A percentile compares a stretch with the other conserved stretches of the same genome.
Conservation (phyloP, 2,329 filamentous ascomycete genomes). For the Paecilomyces sp. region DNA sequence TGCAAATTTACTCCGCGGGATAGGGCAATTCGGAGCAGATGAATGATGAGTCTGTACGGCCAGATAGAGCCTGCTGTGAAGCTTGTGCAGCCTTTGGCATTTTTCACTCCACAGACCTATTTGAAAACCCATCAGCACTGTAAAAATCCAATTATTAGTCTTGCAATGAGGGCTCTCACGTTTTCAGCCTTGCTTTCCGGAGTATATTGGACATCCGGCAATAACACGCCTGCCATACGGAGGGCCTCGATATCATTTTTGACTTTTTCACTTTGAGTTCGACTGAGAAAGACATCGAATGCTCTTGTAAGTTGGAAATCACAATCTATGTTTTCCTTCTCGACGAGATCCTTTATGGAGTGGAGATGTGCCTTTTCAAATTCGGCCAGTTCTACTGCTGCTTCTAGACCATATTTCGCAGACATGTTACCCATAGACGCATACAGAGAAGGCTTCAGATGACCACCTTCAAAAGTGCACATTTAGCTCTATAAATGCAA, state of each 20-base stretch:
- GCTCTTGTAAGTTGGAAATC: conserved; percentile 33
- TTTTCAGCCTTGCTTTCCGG: conserved; percentile 16
- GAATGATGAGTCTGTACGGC: conserved; percentile 76
- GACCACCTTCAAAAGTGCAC: conserved; percentile 21
- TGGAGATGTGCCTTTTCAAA: conserved; percentile 36
- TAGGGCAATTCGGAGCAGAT: conserved; percentile 57
- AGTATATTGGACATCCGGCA: conserved; percentile 19
- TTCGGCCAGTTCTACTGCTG: conserved; percentile 29
- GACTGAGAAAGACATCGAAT: conserved; percentile 31
- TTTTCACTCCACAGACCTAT: conserved; percentile 31
- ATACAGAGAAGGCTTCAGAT: conserved; percentile 38
- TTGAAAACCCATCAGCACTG: neutral
- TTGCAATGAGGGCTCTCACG: conserved; percentile 5
- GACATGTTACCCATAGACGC: conserved; percentile 25
- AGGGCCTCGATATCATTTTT: conserved; percentile 22
- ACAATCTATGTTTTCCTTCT: conserved; percentile 36
- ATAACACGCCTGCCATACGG: conserved; percentile 16
- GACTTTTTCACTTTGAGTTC: conserved; percentile 21
- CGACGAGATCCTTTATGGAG: conserved; percentile 31
- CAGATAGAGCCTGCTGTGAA: conserved; percentile 27
- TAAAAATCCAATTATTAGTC: neutral
- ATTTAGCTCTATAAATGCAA: neutral
- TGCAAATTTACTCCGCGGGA: conserved; percentile 45
- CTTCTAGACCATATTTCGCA: conserved; percentile 25
- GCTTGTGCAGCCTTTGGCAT: conserved; percentile 24